Conservation (phyloP, 176 grass and related monocot species). For the Cocos nucifera region DNA sequence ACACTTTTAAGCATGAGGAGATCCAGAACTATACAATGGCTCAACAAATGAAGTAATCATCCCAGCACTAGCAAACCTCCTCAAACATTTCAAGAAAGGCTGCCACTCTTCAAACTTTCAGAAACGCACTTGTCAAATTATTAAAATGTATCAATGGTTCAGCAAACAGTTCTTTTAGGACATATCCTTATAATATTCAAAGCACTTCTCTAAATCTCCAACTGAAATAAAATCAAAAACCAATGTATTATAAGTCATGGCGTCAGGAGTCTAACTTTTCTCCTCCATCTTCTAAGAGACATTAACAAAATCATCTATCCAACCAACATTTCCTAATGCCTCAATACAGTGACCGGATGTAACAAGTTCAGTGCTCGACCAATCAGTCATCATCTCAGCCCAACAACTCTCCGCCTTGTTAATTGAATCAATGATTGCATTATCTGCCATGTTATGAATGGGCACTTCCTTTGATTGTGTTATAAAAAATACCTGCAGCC, state of each 20-base stretch:
- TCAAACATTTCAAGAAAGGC: slow-evolving; percentile 77
- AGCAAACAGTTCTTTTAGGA: slow-evolving; percentile 3
- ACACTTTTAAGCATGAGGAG: slow-evolving; percentile 68
- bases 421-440: slow-evolving; percentile 34
- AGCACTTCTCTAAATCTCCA: slow-evolving; percentile 52
- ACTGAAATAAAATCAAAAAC: slow-evolving; percentile 55
- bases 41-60: slow-evolving; percentile 60
- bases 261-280: slow-evolving; percentile 32
- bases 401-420: slow-evolving; percentile 46
- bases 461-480: slow-evolving; percentile 19
- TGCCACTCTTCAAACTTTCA: slow-evolving; percentile 56
- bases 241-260: slow-evolving; percentile 49
- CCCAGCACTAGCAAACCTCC: slow-evolving; percentile 46
- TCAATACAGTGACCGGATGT: slow-evolving; percentile 57
- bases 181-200: slow-evolving; percentile 73
- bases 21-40: slow-evolving; percentile 63
- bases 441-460: slow-evolving; percentile 22
- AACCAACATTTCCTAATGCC: slow-evolving; percentile 45
- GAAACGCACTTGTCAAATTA: slow-evolving; percentile 36
- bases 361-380: slow-evolving; percentile 41
- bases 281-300: slow-evolving; percentile 58
- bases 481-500: slow-evolving; percentile 35
- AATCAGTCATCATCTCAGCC: slow-evolving; percentile 50
- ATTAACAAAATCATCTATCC: slow-evolving; percentile 29
- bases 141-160: slow-evolving; percentile 33